Percentiles rank a stretch among this genome's conserved stretches.
Conservation (phyloP, 148 eudicot species). For the Dianthus caryophyllus region DNA sequence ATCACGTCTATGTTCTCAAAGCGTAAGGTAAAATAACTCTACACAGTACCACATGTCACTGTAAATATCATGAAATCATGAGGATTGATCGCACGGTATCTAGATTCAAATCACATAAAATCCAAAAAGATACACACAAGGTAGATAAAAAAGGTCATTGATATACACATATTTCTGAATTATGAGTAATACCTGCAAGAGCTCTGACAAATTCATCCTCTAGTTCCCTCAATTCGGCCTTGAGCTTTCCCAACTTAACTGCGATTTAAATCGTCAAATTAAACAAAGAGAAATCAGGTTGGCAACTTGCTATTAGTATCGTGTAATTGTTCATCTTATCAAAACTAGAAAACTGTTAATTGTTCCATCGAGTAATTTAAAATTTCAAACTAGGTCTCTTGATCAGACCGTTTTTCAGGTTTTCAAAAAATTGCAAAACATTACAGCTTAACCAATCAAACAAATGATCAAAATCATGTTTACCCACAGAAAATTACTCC, state of each 20-base stretch:
- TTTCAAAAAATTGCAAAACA: no score
- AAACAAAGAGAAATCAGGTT: not conserved
- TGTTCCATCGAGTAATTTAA: not conserved
- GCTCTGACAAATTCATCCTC: conserved; percentile 75
- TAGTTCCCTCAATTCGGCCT: conserved; percentile 59
- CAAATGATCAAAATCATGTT: no score
- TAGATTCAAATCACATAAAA: not conserved
- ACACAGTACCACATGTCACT: not conserved
- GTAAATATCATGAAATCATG: not conserved
- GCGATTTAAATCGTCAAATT: conserved; percentile 10
- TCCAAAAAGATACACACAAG: not conserved
- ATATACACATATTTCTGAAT: not conserved
- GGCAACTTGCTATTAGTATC: not conserved
- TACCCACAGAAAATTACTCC: no score
- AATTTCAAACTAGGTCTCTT: not conserved
- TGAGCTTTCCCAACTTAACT: conserved; percentile 64
- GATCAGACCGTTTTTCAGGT: no score
- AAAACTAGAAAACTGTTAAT: not conserved
- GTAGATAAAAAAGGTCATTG: not conserved
- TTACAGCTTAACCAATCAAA: no score
- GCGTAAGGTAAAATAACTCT: not conserved
- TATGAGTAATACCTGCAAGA: conserved; percentile 55
- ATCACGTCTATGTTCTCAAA: not conserved
- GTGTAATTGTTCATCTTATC: not conserved
- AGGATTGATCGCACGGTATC: not conserved